A percentile compares a stretch with the other conserved stretches of the same genome.
phyloP scores from a whole-genome alignment of 805 yeast species.

The Kuraishia capsulata region DNA sequence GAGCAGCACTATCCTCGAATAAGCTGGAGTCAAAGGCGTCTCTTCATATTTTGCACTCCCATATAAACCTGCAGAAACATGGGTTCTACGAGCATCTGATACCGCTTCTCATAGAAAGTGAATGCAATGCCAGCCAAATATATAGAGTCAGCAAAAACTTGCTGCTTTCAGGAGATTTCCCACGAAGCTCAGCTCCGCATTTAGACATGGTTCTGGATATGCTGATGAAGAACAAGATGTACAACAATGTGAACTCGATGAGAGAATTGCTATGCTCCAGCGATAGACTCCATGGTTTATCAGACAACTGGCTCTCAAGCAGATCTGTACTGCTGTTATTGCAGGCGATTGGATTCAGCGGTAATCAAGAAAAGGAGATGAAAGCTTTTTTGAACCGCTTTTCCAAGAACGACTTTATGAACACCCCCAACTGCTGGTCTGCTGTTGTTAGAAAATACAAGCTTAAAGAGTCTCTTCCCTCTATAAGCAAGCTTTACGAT shows the following conservation, averaged over 20 bases:
- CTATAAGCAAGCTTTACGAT: background rate
- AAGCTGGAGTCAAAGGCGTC: background rate
- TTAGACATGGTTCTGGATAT: background rate
- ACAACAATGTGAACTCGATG: background rate
- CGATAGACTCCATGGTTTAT: background rate
- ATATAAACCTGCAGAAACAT: background rate
- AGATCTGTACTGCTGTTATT: background rate
- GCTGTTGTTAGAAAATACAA: background rate
- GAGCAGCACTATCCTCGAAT: background rate
- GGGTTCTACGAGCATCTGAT: background rate
- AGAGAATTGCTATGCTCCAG: background rate
- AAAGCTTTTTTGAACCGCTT: background rate
- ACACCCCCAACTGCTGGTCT: background rate
- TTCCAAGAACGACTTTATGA: background rate
- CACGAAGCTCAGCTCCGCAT: background rate
- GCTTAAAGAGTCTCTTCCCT: background rate
- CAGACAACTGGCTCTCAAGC: background rate
- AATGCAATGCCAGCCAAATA: background rate
- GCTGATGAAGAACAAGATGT: background rate
- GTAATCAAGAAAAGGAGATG: background rate
- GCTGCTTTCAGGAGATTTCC: background rate
- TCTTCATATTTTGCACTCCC: background rate
- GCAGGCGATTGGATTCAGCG: background rate
- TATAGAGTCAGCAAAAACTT: background rate
- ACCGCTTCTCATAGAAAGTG: background rate